Evolutionary conservation across 2,329 filamentous ascomycete species (phyloP).

Genomic region (Trichothecium roseum): DNA sequence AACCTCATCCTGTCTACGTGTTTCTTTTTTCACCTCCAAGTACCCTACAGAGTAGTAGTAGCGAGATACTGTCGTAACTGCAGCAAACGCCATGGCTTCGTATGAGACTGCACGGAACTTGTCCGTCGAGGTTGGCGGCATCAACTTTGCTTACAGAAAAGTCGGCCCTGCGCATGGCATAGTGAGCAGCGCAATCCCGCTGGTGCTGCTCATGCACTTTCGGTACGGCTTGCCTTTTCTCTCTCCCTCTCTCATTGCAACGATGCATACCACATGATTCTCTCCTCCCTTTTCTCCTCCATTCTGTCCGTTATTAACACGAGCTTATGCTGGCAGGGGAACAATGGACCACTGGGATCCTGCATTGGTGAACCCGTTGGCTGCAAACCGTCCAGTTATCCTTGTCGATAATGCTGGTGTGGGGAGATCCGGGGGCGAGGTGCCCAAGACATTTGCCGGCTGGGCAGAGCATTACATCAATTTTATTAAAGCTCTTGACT

Average conservation of each 20-base stretch:
- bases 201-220: constrained; percentile 20
- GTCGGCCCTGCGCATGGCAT: constrained; percentile 16
- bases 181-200: constrained; percentile 12
- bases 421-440: constrained; percentile 30
- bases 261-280: background rate
- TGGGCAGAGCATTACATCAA: constrained; percentile 23
- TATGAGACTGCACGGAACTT: constrained; percentile 17
- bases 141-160: constrained; percentile 20
- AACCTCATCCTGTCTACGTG: too few species aligned
- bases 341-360: constrained; percentile 32
- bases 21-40: too few species aligned
- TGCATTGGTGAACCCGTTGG: constrained; percentile 31
- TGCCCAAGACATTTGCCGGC: constrained; percentile 19
- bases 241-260: too few species aligned
- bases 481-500: constrained; percentile 24
- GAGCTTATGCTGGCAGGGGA: constrained; percentile 14
- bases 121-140: constrained; percentile 17
- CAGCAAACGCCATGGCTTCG: constrained; percentile 14
- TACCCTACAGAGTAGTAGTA: too few species aligned
- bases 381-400: constrained; percentile 28
- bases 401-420: constrained; percentile 38
- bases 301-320: background rate
- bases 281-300: background rate
- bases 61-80: background rate
- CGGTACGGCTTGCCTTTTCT: constrained; percentile 14